Base-by-base conservation (phyloP, 2,329 filamentous ascomycete species). In the Trichoderma atroviride region DNA sequence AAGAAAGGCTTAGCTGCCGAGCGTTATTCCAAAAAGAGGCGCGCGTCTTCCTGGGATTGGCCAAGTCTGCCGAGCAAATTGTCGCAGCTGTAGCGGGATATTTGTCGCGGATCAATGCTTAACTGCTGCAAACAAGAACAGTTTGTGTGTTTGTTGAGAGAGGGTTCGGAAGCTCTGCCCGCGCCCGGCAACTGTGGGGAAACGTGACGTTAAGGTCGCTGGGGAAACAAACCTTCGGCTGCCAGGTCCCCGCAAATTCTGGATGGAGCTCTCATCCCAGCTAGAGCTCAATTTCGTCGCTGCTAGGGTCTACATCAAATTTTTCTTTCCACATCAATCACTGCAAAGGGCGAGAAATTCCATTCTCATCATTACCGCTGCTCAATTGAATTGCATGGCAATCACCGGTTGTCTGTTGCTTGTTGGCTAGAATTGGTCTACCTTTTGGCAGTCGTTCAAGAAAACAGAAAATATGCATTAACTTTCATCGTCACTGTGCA, bases 161-260 rank as follows among this genome's bases (percentile, higher is more conserved):
- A 52, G 29, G 50, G 24, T 40, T 52, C 56, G 61, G 37, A 62
- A 71, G 69, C 63, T 57, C 47, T 59, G 53, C 31, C 63, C 33
- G 29, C 66, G 55, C 53, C 47, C 63, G 63, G 63, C 27, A 40
- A 24, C n/a, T 57, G 64, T 68, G 63, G 63, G 61, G 69, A 62
- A 67, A 70, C 69, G 69, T 76, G 75, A 76, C 74, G 74, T 75
- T 71, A 71, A 55, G 67, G 75, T 76, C 75, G 75, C 75, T 74
- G 69, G 73, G 75, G 75, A 75, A 77, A 77, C 75, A 75, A 77
- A 77, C 75, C 71, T 47, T 29, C 19, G 37, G 52, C 55, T 60
- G 29, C 19, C 53, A 56, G 29, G 66, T 63, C 66, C 66, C 66
- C 66, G 66, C 66, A 63, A 57, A 57, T 69, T 52, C 37, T 57